These are phyloP conservation scores for Euptelea pleiosperma DNA, from an alignment of 164 flowering plant genomes.

Conservation along the genomic window DNA sequence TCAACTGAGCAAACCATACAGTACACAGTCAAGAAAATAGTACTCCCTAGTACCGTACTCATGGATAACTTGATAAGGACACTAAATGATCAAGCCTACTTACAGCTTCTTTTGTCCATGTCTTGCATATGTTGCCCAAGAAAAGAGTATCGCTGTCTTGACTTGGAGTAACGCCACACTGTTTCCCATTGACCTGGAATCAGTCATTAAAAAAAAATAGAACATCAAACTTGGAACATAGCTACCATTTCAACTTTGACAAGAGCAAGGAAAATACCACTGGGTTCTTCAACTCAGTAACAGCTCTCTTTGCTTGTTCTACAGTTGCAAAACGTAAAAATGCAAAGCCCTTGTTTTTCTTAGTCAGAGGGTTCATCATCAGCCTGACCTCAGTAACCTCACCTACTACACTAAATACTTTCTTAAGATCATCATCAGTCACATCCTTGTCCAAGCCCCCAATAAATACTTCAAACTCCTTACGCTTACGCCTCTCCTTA, in stretches of 20 bases:
- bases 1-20: constrained; percentile 48
- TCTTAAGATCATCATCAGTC: constrained; percentile 75
- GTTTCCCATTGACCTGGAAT: constrained; percentile 82
- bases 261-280: constrained; percentile 50
- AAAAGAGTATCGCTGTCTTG: constrained; percentile 97
- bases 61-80: constrained; percentile 4
- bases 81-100: constrained; percentile 33
- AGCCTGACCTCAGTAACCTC: constrained; percentile 82
- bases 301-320: constrained; percentile 89
- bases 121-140: constrained; percentile 89
- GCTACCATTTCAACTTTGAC: constrained; percentile 11
- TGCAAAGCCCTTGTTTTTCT: constrained; percentile 96
- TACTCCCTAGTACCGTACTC: neutral
- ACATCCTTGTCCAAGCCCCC: constrained; percentile 96
- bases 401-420: constrained; percentile 76
- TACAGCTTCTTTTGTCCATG: constrained; percentile 96
- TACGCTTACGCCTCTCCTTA: constrained; percentile 89
- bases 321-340: constrained; percentile 92
- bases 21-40: constrained; percentile 16
- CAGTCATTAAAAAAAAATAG: constrained; percentile 14
- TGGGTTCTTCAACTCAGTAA: constrained; percentile 69
- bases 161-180: constrained; percentile 94
- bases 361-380: constrained; percentile 91
- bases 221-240: constrained; percentile 5
- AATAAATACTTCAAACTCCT: constrained; percentile 95